A percentile compares a stretch with the other conserved stretches of the same genome.
Evolutionary conservation across 2,329 filamentous ascomycete genomes (phyloP).

Genomic region (Fusarium piperis): DNA sequence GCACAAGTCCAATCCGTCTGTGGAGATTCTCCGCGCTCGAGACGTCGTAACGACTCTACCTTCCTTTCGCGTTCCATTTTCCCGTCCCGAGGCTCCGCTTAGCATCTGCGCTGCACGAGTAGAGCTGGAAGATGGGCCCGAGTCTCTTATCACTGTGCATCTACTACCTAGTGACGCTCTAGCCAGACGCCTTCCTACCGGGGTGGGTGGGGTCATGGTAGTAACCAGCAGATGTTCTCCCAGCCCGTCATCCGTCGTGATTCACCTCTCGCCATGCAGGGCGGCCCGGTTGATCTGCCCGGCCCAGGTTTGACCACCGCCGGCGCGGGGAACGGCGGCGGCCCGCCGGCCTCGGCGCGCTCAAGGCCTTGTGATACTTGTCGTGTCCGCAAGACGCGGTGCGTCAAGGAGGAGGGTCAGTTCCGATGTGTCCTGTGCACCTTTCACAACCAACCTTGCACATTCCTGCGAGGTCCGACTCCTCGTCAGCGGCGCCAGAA

Average conservation of each 20-base stretch:
- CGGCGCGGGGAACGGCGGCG: slow-evolving; percentile 3
- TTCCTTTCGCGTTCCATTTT: slow-evolving; percentile 10
- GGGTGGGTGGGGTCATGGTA: slow-evolving; percentile 31
- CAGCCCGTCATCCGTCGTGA: slow-evolving; percentile 33
- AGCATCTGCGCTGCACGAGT: slow-evolving; percentile 3
- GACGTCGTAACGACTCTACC: slow-evolving; percentile 1
- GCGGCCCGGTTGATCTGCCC: slow-evolving; percentile 26
- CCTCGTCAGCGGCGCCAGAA: slow-evolving; percentile 44
- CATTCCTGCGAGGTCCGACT: slow-evolving; percentile 61
- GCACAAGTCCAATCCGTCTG: not conserved
- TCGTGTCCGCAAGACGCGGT: slow-evolving; percentile 71
- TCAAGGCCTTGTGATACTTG: slow-evolving; percentile 70
- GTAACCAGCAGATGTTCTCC: slow-evolving; percentile 31
- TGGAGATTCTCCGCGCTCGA: slow-evolving; percentile 13
- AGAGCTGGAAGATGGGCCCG: slow-evolving; percentile 34
- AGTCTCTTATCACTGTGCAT: slow-evolving; percentile 39
- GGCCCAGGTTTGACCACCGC: slow-evolving; percentile 12
- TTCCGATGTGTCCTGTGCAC: slow-evolving; percentile 71
- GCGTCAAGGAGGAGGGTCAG: slow-evolving; percentile 69
- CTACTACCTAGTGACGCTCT: slow-evolving; percentile 6
- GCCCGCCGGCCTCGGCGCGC: slow-evolving; percentile 19
- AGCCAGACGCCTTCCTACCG: slow-evolving; percentile 17
- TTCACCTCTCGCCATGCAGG: slow-evolving; percentile 28
- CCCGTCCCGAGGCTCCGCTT: slow-evolving; percentile 21
- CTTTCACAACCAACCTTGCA: slow-evolving; percentile 74